These are phyloP conservation scores for Pleurotus djamor DNA, from an alignment of 768 basidiomycete genomes.

Conservation along the genomic window DNA sequence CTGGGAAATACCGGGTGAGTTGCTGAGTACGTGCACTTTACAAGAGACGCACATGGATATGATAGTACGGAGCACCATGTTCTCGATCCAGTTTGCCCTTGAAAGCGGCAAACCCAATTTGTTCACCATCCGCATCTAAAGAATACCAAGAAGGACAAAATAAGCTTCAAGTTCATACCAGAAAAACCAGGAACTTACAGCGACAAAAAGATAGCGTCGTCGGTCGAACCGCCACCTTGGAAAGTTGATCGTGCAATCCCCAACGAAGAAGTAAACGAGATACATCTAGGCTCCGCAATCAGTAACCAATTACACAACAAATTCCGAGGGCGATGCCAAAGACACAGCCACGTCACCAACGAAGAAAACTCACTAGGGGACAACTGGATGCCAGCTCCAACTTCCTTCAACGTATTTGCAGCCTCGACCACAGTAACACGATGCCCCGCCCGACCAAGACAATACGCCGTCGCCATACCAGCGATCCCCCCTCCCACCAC, in stretches of 20 bases:
- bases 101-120: constrained; percentile 31
- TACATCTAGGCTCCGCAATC: constrained; percentile 25
- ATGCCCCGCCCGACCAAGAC: constrained; percentile 43
- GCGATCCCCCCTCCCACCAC: constrained; percentile 50
- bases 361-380: constrained; percentile 15
- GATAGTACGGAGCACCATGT: constrained; percentile 26
- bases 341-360: not conserved
- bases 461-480: constrained; percentile 41
- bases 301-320: not conserved
- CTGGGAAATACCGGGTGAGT: constrained; percentile 22
- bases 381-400: constrained; percentile 52
- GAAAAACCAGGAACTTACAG: constrained; percentile 36
- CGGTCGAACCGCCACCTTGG: constrained; percentile 32
- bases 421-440: constrained; percentile 43
- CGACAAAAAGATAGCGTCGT: constrained; percentile 34
- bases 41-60: constrained; percentile 24
- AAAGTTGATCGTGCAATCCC: constrained; percentile 40
- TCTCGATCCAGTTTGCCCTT: constrained; percentile 20
- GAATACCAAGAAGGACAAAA: constrained; percentile 41
- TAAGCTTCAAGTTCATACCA: too few species aligned
- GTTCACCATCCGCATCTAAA: constrained; percentile 57
- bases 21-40: constrained; percentile 14
- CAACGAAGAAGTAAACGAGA: constrained; percentile 42
- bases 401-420: constrained; percentile 32
- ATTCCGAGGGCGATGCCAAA: too few species aligned